phyloP scores from a whole-genome alignment of 129 eudicot species.

The Chrysanthemum makinoi region DNA sequence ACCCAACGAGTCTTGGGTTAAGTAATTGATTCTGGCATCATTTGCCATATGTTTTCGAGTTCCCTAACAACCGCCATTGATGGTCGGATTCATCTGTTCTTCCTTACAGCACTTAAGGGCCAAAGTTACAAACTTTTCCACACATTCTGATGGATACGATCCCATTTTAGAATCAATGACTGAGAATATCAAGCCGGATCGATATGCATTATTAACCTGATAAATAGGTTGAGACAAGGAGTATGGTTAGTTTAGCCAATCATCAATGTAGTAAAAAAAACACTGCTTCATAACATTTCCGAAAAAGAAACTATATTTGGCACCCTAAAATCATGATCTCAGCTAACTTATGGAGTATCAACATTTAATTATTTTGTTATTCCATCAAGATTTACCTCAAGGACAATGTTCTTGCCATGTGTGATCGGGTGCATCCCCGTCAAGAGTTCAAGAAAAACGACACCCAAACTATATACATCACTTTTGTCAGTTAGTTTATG shows the following conservation, averaged over 20 bases:
- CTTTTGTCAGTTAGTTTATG: conserved; percentile 91
- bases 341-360: not conserved
- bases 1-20: conserved; percentile 19
- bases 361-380: conserved; percentile 4
- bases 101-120: conserved; percentile 87
- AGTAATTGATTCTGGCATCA: conserved; percentile 71
- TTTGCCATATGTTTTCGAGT: conserved; percentile 61
- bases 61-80: conserved; percentile 79
- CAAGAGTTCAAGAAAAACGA: conserved; percentile 74
- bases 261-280: not conserved
- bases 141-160: conserved; percentile 81
- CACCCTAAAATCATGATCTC: not conserved
- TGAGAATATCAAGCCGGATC: conserved; percentile 76
- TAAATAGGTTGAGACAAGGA: conserved; percentile 1
- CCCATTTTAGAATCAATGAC: conserved; percentile 79
- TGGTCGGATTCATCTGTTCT: conserved; percentile 72
- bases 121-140: conserved; percentile 63
- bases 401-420: conserved; percentile 89
- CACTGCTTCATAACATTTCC: not conserved
- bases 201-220: conserved; percentile 74
- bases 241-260: not conserved
- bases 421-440: conserved; percentile 89
- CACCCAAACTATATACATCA: conserved; percentile 92
- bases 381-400: conserved; percentile 52
- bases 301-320: not conserved